A percentile compares a stretch with the other conserved stretches of the same genome.
phyloP scores from a whole-genome alignment of 2,329 filamentous ascomycete genomes.

The Tolypocladium sp. region DNA sequence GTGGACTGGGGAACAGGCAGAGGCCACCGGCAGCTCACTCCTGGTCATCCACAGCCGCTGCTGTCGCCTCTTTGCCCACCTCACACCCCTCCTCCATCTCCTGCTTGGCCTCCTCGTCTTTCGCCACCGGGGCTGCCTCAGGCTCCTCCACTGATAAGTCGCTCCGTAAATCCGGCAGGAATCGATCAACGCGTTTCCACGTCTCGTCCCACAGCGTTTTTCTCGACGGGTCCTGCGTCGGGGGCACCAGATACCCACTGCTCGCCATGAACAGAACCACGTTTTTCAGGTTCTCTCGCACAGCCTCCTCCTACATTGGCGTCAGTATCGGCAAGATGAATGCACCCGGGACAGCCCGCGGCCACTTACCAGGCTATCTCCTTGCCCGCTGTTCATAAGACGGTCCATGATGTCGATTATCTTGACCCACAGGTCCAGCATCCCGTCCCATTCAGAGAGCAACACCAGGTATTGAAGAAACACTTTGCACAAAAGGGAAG shows the following conservation, averaged over 20 bases:
- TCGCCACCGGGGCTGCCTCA: conserved; percentile 2
- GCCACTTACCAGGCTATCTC: conserved; percentile 68
- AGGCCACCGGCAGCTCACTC: not conserved
- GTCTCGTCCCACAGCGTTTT: conserved; percentile 53
- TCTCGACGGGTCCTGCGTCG: conserved; percentile 45
- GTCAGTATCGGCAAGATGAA: conserved; percentile 3
- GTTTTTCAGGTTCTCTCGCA: conserved; percentile 92
- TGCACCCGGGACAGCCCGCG: not conserved
- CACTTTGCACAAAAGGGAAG: conserved; percentile 86
- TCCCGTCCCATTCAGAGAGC: conserved; percentile 75
- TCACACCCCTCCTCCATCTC: not conserved
- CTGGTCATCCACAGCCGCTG: not conserved
- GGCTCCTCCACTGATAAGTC: conserved; percentile 46
- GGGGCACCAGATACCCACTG: conserved; percentile 72
- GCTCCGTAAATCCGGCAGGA: conserved; percentile 49
- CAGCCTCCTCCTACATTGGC: conserved; percentile 71
- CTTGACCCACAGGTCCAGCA: conserved; percentile 84
- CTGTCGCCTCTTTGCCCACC: not conserved
- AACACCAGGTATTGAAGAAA: conserved; percentile 89
- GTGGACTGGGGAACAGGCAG: not conserved
- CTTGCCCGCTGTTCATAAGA: conserved; percentile 90
- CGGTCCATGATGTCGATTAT: conserved; percentile 94
- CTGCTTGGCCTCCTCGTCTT: not conserved
- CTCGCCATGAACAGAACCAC: conserved; percentile 91
- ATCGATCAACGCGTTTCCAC: conserved; percentile 57